Percentiles rank a stretch among this genome's conserved stretches.
Evolutionary conservation across 78 protist genomes (phyloP).

Genomic region (Protostelium mycophagum): DNA sequence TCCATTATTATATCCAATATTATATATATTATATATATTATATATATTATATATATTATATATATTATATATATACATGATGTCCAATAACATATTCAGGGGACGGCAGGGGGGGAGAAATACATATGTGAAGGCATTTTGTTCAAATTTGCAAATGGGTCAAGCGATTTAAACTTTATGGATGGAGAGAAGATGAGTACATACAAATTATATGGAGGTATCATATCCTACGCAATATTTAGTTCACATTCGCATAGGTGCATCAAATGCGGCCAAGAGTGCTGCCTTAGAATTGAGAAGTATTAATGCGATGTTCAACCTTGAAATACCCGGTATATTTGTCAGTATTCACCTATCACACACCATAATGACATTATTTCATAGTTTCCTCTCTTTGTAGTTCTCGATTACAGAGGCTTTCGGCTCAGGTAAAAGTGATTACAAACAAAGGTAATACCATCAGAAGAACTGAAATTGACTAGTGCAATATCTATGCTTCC

Average conservation of each 20-base stretch:
- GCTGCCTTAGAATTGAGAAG: not conserved
- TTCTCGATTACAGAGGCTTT: not conserved
- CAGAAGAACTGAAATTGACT: not conserved
- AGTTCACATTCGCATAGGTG: too few relatives aligned
- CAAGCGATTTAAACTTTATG: not conserved
- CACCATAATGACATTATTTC: not conserved
- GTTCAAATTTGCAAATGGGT: not conserved
- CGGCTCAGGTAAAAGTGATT: not conserved
- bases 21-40: too few relatives aligned
- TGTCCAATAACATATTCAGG: not conserved
- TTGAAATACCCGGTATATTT: not conserved
- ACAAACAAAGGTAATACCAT: not conserved
- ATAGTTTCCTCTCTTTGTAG: not conserved
- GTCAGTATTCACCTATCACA: not conserved
- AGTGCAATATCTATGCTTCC: not conserved
- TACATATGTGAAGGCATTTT: not conserved
- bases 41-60: too few relatives aligned
- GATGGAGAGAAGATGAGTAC: too few relatives aligned
- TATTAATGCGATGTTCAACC: not conserved
- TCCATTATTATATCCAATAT: too few relatives aligned
- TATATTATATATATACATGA: too few relatives aligned
- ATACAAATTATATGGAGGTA: too few relatives aligned
- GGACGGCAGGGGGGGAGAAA: not conserved
- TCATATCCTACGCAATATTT: too few relatives aligned
- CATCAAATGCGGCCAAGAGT: not conserved